These are phyloP conservation scores for Triticum urartu DNA, from an alignment of 176 grass and related monocot species.

Conservation along the genomic window DNA sequence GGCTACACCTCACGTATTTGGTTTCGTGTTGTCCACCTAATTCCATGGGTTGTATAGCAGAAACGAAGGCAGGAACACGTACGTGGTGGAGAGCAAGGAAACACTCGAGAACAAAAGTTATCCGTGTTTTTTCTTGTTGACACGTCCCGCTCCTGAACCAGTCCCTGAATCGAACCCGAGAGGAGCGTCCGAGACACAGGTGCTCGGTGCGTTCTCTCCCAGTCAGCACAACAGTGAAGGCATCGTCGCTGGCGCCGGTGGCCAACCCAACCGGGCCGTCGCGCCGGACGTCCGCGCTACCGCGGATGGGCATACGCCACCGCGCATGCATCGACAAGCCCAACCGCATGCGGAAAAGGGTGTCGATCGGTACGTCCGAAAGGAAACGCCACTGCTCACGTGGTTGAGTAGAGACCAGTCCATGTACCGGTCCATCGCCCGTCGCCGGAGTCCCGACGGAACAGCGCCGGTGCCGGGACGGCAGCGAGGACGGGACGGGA, in stretches of 20 bases:
- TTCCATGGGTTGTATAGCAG: too few relatives aligned
- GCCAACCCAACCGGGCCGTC: neutral
- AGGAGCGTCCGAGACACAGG: neutral
- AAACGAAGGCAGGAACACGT: too few relatives aligned
- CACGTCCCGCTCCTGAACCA: neutral
- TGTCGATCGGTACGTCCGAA: too few relatives aligned
- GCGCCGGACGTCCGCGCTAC: neutral
- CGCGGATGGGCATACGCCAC: too few relatives aligned
- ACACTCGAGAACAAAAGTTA: too few relatives aligned
- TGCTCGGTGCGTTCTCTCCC: neutral
- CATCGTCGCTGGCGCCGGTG: neutral
- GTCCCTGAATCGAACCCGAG: too few relatives aligned
- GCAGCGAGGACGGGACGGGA: neutral
- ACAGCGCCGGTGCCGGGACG: slow-evolving; percentile 2
- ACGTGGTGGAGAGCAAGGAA: too few relatives aligned
- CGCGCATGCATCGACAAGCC: neutral
- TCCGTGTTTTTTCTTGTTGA: neutral
- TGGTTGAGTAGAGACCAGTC: too few relatives aligned
- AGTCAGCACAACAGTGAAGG: neutral
- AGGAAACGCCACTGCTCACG: neutral
- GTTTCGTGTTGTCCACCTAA: too few relatives aligned
- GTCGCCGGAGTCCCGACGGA: neutral
- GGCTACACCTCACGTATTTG: too few relatives aligned
- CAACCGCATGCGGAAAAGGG: too few relatives aligned
- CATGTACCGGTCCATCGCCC: too few relatives aligned